Conservation (phyloP, 179 eudicot genomes). For the Drosera spatulata region DNA sequence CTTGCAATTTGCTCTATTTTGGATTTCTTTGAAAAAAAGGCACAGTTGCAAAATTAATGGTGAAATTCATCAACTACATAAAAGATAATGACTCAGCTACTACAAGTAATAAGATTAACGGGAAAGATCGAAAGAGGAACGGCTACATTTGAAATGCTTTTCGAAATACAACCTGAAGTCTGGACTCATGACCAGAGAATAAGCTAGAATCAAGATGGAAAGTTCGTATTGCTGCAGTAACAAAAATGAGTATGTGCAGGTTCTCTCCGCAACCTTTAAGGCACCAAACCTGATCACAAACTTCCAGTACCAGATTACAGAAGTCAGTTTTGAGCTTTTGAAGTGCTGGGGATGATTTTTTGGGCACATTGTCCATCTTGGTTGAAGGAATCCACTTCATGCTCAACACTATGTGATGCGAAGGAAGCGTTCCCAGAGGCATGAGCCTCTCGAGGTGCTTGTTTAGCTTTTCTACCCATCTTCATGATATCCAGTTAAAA, state of each 20-base stretch:
- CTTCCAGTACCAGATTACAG: constrained; percentile 51
- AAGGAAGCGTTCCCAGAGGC: constrained; percentile 4
- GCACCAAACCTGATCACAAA: constrained; percentile 41
- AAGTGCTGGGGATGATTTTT: constrained; percentile 40
- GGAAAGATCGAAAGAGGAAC: no score
- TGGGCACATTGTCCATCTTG: constrained; percentile 15
- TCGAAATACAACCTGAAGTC: no score
- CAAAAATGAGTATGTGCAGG: constrained; percentile 82
- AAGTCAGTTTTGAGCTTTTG: constrained; percentile 41
- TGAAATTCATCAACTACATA: no score
- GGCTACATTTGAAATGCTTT: no score
- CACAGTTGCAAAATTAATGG: no score
- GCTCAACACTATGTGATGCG: constrained; percentile 18
- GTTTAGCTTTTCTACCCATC: constrained; percentile 20
- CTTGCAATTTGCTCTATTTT: no score
- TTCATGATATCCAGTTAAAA: constrained; percentile 2
- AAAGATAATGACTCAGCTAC: no score
- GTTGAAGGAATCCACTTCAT: constrained; percentile 16
- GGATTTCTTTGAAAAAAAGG: no score
- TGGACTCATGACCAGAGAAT: constrained; percentile 5
- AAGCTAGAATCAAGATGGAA: constrained; percentile 9
- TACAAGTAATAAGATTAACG: no score
- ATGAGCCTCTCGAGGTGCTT: constrained; percentile 24
- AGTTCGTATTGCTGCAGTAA: constrained; percentile 31
- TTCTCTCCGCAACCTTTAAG: constrained; percentile 44